phyloP scores from a whole-genome alignment of 139 green algal species.

The Micromonas pusilla region DNA sequence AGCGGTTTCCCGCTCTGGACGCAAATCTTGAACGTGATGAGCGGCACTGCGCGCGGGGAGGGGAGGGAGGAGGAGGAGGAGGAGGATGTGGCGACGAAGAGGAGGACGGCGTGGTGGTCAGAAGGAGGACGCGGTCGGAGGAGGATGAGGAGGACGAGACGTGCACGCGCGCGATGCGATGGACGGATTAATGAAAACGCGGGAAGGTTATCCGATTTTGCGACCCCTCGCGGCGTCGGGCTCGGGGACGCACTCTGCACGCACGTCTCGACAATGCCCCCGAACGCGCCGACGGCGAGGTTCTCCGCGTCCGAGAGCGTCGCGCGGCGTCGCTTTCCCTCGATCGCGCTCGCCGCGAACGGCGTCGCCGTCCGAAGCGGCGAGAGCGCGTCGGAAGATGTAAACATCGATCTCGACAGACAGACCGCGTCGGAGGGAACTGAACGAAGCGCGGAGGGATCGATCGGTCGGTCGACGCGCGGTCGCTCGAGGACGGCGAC shows the following conservation, averaged over 20 bases:
- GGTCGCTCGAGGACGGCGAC: too few species aligned
- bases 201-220: too few species aligned
- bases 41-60: constrained; percentile 28
- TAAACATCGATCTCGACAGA: too few species aligned
- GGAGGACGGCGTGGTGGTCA: not conserved
- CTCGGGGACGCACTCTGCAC: constrained; percentile 16
- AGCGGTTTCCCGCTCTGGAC: not conserved
- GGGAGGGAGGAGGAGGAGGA: too few species aligned
- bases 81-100: not conserved
- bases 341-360: not conserved
- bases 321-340: not conserved
- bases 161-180: too few species aligned
- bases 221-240: not conserved
- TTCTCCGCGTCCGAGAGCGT: constrained; percentile 20
- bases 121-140: not conserved
- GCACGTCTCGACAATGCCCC: constrained; percentile 22
- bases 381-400: too few species aligned
- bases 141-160: not conserved
- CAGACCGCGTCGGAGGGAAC: too few species aligned
- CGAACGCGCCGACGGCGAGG: constrained; percentile 24
- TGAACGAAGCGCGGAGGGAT: too few species aligned
- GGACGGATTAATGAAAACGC: too few species aligned
- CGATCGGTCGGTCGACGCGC: too few species aligned
- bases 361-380: too few species aligned
- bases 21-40: constrained; percentile 31